Conservation (phyloP, 192 early-diverging fungal genomes). For the Coemansia sp. region DNA sequence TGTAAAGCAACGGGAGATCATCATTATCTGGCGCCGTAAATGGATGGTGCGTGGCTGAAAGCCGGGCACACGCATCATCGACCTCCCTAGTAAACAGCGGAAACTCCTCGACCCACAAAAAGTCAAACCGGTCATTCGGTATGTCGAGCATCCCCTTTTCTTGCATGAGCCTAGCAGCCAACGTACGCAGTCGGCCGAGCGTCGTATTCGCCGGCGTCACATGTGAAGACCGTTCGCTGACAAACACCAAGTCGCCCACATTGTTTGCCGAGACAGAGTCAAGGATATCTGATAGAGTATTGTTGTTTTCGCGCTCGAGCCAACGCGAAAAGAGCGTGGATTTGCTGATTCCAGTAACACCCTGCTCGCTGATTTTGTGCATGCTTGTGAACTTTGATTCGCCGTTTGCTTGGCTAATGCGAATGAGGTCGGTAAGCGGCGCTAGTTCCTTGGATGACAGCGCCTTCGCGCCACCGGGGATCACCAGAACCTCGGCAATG, state of each 20-base stretch:
- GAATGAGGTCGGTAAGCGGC: slow-evolving; percentile 23
- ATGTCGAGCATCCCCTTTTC: slow-evolving; percentile 53
- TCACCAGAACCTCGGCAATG: slow-evolving; percentile 31
- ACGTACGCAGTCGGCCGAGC: slow-evolving; percentile 59
- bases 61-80: slow-evolving; percentile 38
- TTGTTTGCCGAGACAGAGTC: slow-evolving; percentile 16
- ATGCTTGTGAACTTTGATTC: slow-evolving; percentile 47
- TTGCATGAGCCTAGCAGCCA: slow-evolving; percentile 54
- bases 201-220: slow-evolving; percentile 56
- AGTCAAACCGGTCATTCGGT: slow-evolving; percentile 55
- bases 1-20: slow-evolving; percentile 64
- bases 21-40: slow-evolving; percentile 79
- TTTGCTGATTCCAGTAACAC: slow-evolving; percentile 23
- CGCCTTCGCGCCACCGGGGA: slow-evolving; percentile 22
- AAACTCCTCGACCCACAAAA: slow-evolving; percentile 88
- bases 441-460: slow-evolving; percentile 32
- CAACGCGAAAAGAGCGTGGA: slow-evolving; percentile 38
- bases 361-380: slow-evolving; percentile 33
- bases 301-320: slow-evolving; percentile 4
- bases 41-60: slow-evolving; percentile 84
- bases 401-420: slow-evolving; percentile 27
- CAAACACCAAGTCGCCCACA: slow-evolving; percentile 41
- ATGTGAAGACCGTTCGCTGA: slow-evolving; percentile 38
- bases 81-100: slow-evolving; percentile 80
- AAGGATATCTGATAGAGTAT: neutral